Conservation (phyloP, 1,139 yeast genomes). For the Geotrichum carabidarum region DNA sequence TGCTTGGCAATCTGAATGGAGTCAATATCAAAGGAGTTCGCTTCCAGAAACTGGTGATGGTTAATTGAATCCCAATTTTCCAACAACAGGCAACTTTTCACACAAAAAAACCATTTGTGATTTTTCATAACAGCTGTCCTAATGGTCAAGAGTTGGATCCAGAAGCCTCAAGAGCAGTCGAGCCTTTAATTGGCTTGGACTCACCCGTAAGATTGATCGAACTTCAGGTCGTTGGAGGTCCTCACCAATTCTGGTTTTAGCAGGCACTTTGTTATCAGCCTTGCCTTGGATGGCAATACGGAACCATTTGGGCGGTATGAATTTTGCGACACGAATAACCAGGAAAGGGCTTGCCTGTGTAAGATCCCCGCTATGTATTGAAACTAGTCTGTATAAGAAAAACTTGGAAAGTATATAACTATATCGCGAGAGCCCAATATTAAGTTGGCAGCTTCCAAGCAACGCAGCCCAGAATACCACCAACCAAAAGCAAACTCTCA, state of each 20-base stretch:
- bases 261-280: slow-evolving; percentile 47
- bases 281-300: slow-evolving; percentile 38
- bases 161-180: slow-evolving; percentile 33
- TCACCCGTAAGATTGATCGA: slow-evolving; percentile 54
- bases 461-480: too few relatives aligned
- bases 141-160: slow-evolving; percentile 42
- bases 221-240: slow-evolving; percentile 40
- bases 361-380: too few relatives aligned
- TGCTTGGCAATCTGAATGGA: neutral
- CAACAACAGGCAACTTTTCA: slow-evolving; percentile 63
- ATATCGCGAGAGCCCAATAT: too few relatives aligned
- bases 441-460: too few relatives aligned
- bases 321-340: slow-evolving; percentile 37
- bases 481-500: too few relatives aligned
- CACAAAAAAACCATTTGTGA: slow-evolving; percentile 44
- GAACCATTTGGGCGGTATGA: slow-evolving; percentile 29
- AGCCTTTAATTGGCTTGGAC: slow-evolving; percentile 43
- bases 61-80: too few relatives aligned
- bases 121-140: slow-evolving; percentile 46
- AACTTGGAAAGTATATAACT: slow-evolving; percentile 40
- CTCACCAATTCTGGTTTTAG: slow-evolving; percentile 42
- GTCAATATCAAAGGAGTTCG: slow-evolving; percentile 22
- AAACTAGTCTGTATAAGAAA: slow-evolving; percentile 44
- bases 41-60: slow-evolving; percentile 40
- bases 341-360: slow-evolving; percentile 46